A percentile compares a stretch with the other conserved stretches of the same genome.
These are phyloP conservation scores for Abelmoschus esculentus DNA, from an alignment of 345 rosid species.

Conservation along the genomic window DNA sequence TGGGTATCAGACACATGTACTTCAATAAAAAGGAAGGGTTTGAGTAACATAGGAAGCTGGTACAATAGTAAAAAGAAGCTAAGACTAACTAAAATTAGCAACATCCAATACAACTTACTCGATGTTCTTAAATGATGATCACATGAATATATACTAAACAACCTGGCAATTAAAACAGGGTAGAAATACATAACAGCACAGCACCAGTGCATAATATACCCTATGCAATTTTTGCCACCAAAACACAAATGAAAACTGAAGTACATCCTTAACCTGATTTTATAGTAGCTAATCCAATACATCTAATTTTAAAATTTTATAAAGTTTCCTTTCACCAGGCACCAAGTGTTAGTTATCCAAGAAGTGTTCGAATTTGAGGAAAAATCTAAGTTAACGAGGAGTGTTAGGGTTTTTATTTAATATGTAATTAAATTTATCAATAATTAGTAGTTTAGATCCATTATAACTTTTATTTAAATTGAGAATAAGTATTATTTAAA, in stretches of 20 bases:
- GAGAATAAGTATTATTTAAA: too few species aligned
- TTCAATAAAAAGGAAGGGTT: background rate
- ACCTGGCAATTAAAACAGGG: background rate
- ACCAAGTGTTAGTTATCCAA: background rate
- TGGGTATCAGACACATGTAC: background rate
- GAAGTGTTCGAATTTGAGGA: too few species aligned
- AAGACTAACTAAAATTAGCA: background rate
- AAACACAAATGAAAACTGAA: background rate
- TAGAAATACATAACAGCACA: background rate
- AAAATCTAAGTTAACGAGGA: too few species aligned
- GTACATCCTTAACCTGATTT: background rate
- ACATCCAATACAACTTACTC: background rate
- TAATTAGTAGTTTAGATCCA: too few species aligned
- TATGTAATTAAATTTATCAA: too few species aligned
- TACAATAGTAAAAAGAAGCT: background rate
- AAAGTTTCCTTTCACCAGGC: conserved; percentile 1
- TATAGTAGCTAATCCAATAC: background rate
- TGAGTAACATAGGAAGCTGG: too few species aligned
- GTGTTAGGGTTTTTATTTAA: too few species aligned
- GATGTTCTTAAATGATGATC: background rate
- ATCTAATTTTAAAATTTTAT: background rate
- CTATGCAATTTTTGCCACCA: background rate
- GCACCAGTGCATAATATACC: background rate
- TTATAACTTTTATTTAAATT: too few species aligned
- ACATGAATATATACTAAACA: background rate